These are phyloP conservation scores for Candida koratica DNA, from an alignment of 805 yeast genomes.

Conservation along the genomic window DNA sequence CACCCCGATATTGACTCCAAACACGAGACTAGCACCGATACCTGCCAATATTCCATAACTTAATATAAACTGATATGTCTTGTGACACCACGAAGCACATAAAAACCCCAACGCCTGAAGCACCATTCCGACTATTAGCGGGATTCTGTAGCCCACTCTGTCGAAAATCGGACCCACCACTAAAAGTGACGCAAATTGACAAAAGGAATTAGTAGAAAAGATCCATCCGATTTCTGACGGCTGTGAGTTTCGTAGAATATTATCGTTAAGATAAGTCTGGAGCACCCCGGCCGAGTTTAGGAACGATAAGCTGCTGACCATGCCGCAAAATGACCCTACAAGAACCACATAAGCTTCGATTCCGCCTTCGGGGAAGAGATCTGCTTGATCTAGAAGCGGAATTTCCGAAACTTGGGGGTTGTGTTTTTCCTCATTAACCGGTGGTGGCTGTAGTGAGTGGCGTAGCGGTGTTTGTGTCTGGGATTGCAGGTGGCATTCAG, in stretches of 20 bases:
- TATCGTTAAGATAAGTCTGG: constrained; percentile 18
- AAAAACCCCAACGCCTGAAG: constrained; percentile 20
- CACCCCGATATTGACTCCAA: constrained; percentile 22
- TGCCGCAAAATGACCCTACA: constrained; percentile 25
- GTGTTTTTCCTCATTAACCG: neutral
- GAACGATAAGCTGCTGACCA: constrained; percentile 24
- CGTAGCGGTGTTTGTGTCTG: too few relatives aligned
- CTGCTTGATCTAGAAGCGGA: constrained; percentile 20
- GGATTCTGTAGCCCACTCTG: constrained; percentile 21
- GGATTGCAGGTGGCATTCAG: too few relatives aligned
- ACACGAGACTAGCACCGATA: constrained; percentile 22
- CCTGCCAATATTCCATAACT: constrained; percentile 25
- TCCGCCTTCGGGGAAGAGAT: constrained; percentile 27
- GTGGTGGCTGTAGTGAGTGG: neutral
- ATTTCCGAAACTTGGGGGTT: neutral
- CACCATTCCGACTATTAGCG: constrained; percentile 19
- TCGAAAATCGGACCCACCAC: constrained; percentile 27
- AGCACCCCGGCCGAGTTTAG: constrained; percentile 25
- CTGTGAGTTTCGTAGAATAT: constrained; percentile 14
- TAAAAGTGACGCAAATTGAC: constrained; percentile 23
- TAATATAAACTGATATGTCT: constrained; percentile 24
- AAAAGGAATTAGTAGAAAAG: constrained; percentile 24
- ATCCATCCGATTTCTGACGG: constrained; percentile 26
- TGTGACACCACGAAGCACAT: constrained; percentile 18
- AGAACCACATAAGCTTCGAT: constrained; percentile 18